Evolutionary conservation across 345 rosid species (phyloP), one percentile per base, ranked within the genome.

Genomic region (Eucalyptus sp.): DNA sequence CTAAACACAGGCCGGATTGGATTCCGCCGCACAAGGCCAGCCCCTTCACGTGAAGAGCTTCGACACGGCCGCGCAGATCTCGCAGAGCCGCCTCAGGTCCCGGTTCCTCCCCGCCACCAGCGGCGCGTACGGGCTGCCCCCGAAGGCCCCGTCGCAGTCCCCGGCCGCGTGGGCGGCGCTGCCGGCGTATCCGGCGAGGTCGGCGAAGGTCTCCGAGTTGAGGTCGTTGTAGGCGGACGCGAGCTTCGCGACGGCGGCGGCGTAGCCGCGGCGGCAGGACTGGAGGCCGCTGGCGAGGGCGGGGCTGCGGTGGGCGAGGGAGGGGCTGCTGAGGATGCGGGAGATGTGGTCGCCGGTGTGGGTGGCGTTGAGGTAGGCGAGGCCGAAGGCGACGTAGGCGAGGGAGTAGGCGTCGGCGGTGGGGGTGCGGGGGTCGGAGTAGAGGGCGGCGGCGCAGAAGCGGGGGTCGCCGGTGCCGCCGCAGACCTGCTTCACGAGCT

Each of bases 381-480:
- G 43, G 17, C 93, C 91, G 6, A 93, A 92, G 31, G 94, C 87
- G 80, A 93, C 90, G 91, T 58, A 91, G 29, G 94, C 93, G 58
- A 93, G 87, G 7, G 86, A 76, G 90, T 90, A 89, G 48, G 86
- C 31, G 88, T 93, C 95, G 12, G 93, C 93, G 54, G 85, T 60
- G 3, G 92, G 88, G 50, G 94, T 88, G n/a, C 93, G 91, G 7
- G 89, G 85, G 87, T 94, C 94, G 14, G 94, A 89, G 89, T 91
- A 93, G 25, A 94, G 93, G 71, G 95, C 88, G 66, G 90, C 50
- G n/a, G 91, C 87, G 24, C 95, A 93, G 89, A 90, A 90, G 20
- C 88, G 11, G 86, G 91, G 89, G 86, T 89, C 87, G 7, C 88
- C 84, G 33, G 93, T 87, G 79, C 87, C 86, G 51, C 87, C 89